Evolutionary conservation across 495 filamentous ascomycete species (phyloP).

Genomic region (Beverwykella pulmonaria): DNA sequence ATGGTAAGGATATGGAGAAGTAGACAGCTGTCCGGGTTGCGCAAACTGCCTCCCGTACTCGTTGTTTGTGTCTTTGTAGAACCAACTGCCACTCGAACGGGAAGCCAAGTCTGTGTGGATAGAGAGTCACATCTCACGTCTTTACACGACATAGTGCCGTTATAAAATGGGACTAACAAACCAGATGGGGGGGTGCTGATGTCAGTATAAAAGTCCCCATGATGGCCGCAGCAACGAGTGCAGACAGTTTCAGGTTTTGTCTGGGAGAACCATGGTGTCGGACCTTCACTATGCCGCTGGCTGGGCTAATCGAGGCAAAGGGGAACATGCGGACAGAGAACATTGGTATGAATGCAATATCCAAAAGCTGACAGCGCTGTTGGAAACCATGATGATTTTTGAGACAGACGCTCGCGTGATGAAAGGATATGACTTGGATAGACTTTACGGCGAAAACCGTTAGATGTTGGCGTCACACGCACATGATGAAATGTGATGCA

Average conservation of each 20-base stretch:
- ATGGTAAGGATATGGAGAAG: not conserved
- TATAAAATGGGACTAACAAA: not conserved
- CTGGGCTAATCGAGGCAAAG: not conserved
- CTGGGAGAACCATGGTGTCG: conserved; percentile 9
- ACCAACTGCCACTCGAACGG: not conserved
- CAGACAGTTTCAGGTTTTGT: conserved; percentile 16
- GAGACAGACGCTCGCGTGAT: conserved; percentile 16
- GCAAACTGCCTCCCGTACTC: not conserved
- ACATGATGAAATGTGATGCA: conserved; percentile 27
- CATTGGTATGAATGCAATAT: not conserved
- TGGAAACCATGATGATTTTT: not conserved
- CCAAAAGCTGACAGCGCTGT: not conserved
- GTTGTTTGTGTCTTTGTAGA: not conserved
- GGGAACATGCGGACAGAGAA: not conserved
- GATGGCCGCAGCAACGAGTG: not conserved
- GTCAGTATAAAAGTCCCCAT: not conserved
- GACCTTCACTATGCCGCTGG: not conserved
- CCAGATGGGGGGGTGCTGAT: not conserved
- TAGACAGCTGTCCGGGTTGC: not conserved
- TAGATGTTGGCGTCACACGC: not conserved
- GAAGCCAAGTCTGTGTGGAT: not conserved
- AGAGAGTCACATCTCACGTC: not conserved
- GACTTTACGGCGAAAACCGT: not conserved
- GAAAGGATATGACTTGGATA: not conserved
- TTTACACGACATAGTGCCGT: no score